Evolutionary conservation across 2,329 filamentous ascomycete species (phyloP), one percentile per base, ranked within the genome.

Genomic region (Trichoderma sp.): DNA sequence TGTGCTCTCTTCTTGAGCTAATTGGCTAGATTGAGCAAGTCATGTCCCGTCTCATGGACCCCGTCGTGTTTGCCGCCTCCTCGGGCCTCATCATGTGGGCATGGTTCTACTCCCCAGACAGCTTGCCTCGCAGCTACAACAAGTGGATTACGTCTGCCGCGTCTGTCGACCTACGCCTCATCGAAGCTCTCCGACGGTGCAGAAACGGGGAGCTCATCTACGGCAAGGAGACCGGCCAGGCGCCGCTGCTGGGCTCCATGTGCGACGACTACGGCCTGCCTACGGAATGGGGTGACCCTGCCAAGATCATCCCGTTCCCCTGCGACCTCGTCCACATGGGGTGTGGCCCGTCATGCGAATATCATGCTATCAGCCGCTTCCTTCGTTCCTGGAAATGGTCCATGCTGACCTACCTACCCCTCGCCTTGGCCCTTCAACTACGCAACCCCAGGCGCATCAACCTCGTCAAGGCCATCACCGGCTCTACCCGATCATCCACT

Each of bases 271-370:
- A 92, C 80, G 83, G 83, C 34, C 89, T 90, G 84, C 93, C 93
- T 0, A 77, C 84, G n/a, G 82, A 83, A 71, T 94, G 91, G 88
- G 93, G 92, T 24, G 90, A 97, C 79, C 93, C 93, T 1, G 85
- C 86, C 21, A 84, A 85, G 71, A 88, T 90, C 0, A 82, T 91
- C 11, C 94, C 93, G 0, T 91, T 95, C 72, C 93, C 93, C 1
- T 97, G 94, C 81, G 90, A 94, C 79, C 85, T 97, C 74, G 93
- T 96, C 3, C 94, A 97, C 82, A 93, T 94, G 89, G 92, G 92
- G 70, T 86, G 86, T 73, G 92, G 93, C 3, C 85, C 89, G 2
- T 93, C 85, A 71, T 94, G 93, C 81, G 93, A 97, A 79, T 86
- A 86, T 74, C 92, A 97, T 79, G 92, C 91, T 3, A 73, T 91